A percentile compares a stretch with the other conserved stretches of the same genome.
These are phyloP conservation scores for Coriaria nepalensis DNA, from an alignment of 306 rosid genomes.

Conservation along the genomic window DNA sequence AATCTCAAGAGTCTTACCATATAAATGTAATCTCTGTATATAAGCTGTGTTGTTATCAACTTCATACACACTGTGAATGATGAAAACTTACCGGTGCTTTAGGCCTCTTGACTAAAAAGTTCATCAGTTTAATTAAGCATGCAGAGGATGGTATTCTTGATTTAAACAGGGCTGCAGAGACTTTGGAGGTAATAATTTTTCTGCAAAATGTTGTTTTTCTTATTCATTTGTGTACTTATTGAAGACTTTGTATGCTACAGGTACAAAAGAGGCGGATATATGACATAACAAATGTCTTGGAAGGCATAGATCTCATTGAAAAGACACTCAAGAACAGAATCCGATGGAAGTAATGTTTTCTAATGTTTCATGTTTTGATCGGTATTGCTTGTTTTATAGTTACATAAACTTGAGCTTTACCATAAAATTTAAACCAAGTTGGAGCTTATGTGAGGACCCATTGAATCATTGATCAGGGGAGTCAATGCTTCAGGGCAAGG, in stretches of 20 bases:
- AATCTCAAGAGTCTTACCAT: slow-evolving; percentile 16
- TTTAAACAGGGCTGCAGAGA: slow-evolving; percentile 91
- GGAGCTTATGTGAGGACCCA: slow-evolving; percentile 22
- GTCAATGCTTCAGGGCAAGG: slow-evolving; percentile 57
- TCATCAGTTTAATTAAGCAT: slow-evolving; percentile 81
- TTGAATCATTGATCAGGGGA: slow-evolving; percentile 57
- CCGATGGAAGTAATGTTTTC: slow-evolving; percentile 80
- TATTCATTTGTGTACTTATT: slow-evolving; percentile 16
- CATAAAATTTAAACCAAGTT: slow-evolving; percentile 9
- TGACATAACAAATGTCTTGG: slow-evolving; percentile 96
- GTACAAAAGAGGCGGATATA: slow-evolving; percentile 98
- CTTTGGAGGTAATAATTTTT: slow-evolving; percentile 52
- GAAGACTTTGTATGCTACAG: slow-evolving; percentile 28
- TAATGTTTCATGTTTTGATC: slow-evolving; percentile 10
- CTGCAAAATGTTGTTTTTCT: slow-evolving; percentile 11
- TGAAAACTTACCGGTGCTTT: slow-evolving; percentile 25
- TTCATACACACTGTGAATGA: slow-evolving; percentile 18
- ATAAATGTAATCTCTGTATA: neutral
- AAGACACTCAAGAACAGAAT: slow-evolving; percentile 89
- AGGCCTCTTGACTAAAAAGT: slow-evolving; percentile 95
- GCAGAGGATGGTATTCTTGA: slow-evolving; percentile 95
- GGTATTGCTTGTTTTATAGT: slow-evolving; percentile 2
- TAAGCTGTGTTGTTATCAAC: slow-evolving; percentile 10
- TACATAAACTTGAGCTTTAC: slow-evolving; percentile 11
- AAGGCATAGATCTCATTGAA: slow-evolving; percentile 98